A percentile compares a stretch with the other conserved stretches of the same genome.
Conservation (phyloP, 495 filamentous ascomycete genomes). For the Venustampulla echinocandica region DNA sequence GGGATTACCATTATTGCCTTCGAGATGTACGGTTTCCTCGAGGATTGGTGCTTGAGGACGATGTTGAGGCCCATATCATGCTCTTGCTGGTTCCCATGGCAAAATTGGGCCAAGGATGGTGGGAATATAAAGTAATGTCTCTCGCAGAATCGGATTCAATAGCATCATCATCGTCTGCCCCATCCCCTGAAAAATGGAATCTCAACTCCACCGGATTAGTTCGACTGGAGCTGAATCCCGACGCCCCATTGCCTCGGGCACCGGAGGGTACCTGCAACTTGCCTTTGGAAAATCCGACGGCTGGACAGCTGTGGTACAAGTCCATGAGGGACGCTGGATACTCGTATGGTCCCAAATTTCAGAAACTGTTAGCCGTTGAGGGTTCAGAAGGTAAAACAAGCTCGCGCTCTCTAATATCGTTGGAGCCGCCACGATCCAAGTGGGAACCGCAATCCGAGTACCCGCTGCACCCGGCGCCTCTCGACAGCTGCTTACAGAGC, state of each 20-base stretch:
- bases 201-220: not conserved
- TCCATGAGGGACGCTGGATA: slow-evolving; percentile 18
- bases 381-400: not conserved
- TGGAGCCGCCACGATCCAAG: slow-evolving; percentile 6
- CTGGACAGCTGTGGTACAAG: slow-evolving; percentile 19
- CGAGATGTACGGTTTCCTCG: not conserved
- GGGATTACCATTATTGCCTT: not conserved
- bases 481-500: too few relatives aligned
- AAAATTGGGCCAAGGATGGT: not conserved
- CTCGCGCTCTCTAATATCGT: slow-evolving; percentile 8
- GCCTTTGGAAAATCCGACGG: slow-evolving; percentile 7
- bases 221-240: not conserved
- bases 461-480: too few relatives aligned
- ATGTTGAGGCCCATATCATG: not conserved
- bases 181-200: too few relatives aligned
- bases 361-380: slow-evolving; percentile 2
- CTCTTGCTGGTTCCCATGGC: not conserved
- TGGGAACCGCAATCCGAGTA: slow-evolving; percentile 8
- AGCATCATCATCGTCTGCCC: not conserved
- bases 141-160: slow-evolving; percentile 30
- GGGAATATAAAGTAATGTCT: slow-evolving; percentile 26
- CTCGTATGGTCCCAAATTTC: slow-evolving; percentile 18
- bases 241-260: not conserved
- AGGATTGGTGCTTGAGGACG: not conserved
- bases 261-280: slow-evolving; percentile 1